Conservation (phyloP, 2,329 filamentous ascomycete species). For the Sporothrix brasiliensis region DNA sequence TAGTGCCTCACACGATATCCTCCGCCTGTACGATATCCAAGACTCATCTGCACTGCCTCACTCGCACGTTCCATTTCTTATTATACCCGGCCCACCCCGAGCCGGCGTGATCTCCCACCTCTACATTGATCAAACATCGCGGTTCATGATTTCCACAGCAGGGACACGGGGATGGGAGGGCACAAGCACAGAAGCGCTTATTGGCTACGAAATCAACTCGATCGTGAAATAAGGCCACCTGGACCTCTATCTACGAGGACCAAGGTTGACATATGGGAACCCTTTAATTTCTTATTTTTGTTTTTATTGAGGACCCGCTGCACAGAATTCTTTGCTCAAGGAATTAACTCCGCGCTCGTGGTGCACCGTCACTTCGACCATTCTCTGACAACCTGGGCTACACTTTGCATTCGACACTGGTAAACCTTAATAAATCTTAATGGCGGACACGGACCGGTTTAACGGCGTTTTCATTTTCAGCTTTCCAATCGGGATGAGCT, state of each 20-base stretch:
- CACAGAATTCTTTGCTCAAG: background rate
- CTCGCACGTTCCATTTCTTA: conserved; percentile 89
- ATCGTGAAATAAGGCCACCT: conserved; percentile 23
- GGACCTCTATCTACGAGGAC: background rate
- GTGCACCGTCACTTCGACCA: background rate
- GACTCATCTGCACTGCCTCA: conserved; percentile 67
- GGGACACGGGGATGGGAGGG: conserved; percentile 97
- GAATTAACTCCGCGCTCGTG: background rate
- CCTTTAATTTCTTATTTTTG: background rate
- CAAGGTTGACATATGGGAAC: background rate
- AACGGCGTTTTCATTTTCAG: background rate
- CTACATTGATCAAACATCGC: conserved; percentile 83
- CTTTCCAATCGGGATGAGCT: too few species aligned
- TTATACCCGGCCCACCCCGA: conserved; percentile 80
- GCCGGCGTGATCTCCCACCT: conserved; percentile 86
- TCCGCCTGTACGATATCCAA: conserved; percentile 86
- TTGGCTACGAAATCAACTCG: conserved; percentile 84
- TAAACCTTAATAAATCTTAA: background rate
- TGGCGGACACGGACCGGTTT: background rate
- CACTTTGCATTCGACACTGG: background rate
- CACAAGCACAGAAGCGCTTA: conserved; percentile 80
- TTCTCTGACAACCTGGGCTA: background rate
- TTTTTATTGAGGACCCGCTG: background rate
- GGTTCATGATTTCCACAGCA: conserved; percentile 88
- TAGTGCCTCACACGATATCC: conserved; percentile 88